These are phyloP conservation scores for Aspergillus udagawae DNA, from an alignment of 2,329 filamentous ascomycete genomes.

Conservation along the genomic window DNA sequence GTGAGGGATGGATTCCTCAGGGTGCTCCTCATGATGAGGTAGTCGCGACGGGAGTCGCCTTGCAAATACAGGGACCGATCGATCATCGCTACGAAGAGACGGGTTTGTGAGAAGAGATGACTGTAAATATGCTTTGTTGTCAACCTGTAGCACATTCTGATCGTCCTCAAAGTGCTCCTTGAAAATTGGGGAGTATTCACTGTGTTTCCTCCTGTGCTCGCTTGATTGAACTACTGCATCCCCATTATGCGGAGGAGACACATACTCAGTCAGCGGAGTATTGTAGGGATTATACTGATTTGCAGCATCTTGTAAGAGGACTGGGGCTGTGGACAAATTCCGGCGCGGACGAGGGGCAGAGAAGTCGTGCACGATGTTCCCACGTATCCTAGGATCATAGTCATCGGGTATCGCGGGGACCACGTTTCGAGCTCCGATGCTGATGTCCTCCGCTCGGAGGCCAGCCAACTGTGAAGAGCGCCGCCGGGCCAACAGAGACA, in stretches of 20 bases:
- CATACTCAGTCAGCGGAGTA: conserved; percentile 6
- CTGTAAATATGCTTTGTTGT: conserved; percentile 42
- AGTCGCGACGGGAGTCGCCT: conserved; percentile 37
- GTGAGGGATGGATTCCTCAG: conserved; percentile 5
- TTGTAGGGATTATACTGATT: conserved; percentile 10
- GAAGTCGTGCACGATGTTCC: conserved; percentile 62
- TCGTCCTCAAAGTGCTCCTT: conserved; percentile 58
- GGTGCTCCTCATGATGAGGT: conserved; percentile 20
- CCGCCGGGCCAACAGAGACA: conserved; percentile 56
- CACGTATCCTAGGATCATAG: conserved; percentile 61
- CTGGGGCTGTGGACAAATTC: conserved; percentile 26
- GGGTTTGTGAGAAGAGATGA: conserved; percentile 34
- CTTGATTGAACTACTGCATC: conserved; percentile 12
- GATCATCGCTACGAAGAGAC: conserved; percentile 24
- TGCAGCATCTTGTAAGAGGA: conserved; percentile 11
- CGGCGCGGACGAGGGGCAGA: conserved; percentile 54
- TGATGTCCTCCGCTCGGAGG: conserved; percentile 48
- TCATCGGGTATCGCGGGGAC: conserved; percentile 55
- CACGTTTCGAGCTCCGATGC: conserved; percentile 46
- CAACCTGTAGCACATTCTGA: conserved; percentile 35
- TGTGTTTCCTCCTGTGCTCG: conserved; percentile 30
- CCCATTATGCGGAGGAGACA: conserved; percentile 8
- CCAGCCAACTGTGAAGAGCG: conserved; percentile 51
- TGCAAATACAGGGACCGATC: conserved; percentile 42
- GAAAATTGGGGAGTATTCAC: conserved; percentile 55